Evolutionary conservation across 2,329 filamentous ascomycete species (phyloP), one percentile per base, ranked within the genome.

Genomic region (Scedosporium dehoogii): DNA sequence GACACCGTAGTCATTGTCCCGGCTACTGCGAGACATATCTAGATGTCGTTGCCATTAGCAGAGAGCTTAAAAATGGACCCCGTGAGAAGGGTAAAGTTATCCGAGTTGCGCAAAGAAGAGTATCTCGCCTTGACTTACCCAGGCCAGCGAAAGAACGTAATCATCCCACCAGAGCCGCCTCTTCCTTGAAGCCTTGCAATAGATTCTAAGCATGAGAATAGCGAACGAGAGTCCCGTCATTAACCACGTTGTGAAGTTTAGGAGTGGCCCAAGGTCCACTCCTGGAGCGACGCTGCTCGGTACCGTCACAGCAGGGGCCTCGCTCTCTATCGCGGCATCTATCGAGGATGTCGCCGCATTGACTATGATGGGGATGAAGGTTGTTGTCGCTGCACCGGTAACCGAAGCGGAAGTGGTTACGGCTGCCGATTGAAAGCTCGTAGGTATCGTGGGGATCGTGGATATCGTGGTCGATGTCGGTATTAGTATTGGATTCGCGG

Each of bases 111-210:
- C 16, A 48, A 48, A 21, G 44, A 48, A 48, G 21, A 27, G 23
- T 27, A 56, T 25, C 23, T 21, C 21, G 42, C 18, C 6, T 9
- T 42, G 14, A 38, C 57, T 42, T 59, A 65, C 63, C 67, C 67
- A 69, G 2, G 66, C 64, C 1, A 63, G 33, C 18, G 65, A 59
- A 12, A 70, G 59, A 21, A 69, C 60, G 33, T 63, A 66, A 64
- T 69, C 69, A 57, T 70, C 68, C 66, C 66, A 68, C 66, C 67
- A 68, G 3, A 69, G 58, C 23, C 57, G 59, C 21, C 66, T 59
- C 12, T 64, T 58, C 12, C 64, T 60, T 12, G 60, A 66, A 6
- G 67, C 16, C 53, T 68, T 68, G 41, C 65, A 68, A 23, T 69
- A 70, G 1, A 69, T 29, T 21, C 68, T 64, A 16, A 68, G 62